phyloP scores from a whole-genome alignment of 140 eudicot species.

The Oenanthe javanica region DNA sequence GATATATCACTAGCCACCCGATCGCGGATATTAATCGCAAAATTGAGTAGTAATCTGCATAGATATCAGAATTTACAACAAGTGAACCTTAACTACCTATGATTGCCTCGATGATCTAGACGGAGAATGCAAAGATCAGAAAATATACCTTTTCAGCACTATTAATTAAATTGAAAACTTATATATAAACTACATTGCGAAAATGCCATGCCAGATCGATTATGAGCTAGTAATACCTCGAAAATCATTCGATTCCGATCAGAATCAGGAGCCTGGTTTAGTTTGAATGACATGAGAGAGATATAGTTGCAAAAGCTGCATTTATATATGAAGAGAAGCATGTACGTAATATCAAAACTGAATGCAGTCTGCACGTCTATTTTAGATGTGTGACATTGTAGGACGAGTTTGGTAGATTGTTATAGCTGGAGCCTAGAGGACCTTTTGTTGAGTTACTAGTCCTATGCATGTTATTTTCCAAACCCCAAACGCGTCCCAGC shows the following conservation, averaged over 20 bases:
- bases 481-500: conserved; percentile 7
- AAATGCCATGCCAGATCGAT: neutral
- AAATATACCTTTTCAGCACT: neutral
- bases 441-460: neutral
- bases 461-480: conserved; percentile 10
- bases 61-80: neutral
- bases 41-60: too few species aligned
- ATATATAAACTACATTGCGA: neutral
- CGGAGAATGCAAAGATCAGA: too few species aligned
- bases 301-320: neutral
- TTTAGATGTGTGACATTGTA: neutral
- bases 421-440: neutral
- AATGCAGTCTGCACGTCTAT: neutral
- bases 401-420: neutral
- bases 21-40: too few species aligned
- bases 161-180: neutral
- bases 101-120: neutral
- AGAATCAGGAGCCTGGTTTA: neutral
- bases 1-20: too few species aligned
- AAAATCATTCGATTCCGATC: neutral
- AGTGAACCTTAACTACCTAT: neutral
- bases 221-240: neutral
- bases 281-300: neutral
- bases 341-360: neutral
- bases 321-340: neutral